Evolutionary conservation across 306 rosid genomes (phyloP), one percentile per base, ranked within the genome.

Genomic region (Purshia tridentata): DNA sequence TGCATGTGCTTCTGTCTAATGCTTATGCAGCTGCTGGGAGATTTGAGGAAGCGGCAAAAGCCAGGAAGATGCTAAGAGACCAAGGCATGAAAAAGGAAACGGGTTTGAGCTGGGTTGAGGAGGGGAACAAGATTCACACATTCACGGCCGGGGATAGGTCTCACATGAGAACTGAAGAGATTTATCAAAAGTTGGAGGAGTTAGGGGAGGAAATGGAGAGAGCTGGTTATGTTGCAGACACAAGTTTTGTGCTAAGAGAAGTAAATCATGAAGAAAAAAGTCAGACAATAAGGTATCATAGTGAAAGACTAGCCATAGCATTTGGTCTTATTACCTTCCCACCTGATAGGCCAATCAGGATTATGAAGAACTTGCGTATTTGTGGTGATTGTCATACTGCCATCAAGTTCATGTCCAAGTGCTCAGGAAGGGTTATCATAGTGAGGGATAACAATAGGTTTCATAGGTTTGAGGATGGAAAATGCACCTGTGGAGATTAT

Each of bases 301-400:
- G 98, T 61, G 98, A 93, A 75, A 88, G 96, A 72, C 72, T 93
- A 29, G 98, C 97, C 77, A 82, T 93, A 57, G 96, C 96, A 0
- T 93, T 91, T 72, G 96, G 92, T 5, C 86, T 93, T 20, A 81
- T 88, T 42, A 77, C 89, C 15, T 86, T 93, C 74, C 94, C 88
- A 11, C 70, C 77, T 0, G 89, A 85, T 49, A 78, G 96, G 62
- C 91, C 94, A 1, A 93, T 93, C 47, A 89, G 92, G 80, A 88
- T 93, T 4, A 91, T 93, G 98, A 91, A 91, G 84, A 91, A 93
- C 72, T 80, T 93, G 88, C 88, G 95, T 8, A 97, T 93, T 14
- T 88, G 98, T 76, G 98, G 98, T 14, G 98, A 91, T 82, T 93
- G 97, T 79, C 94, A 93, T 63, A 81, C 72, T 56, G 97, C 96